Conservation (phyloP, 805 yeast genomes). For the Metschnikowia anglica region DNA sequence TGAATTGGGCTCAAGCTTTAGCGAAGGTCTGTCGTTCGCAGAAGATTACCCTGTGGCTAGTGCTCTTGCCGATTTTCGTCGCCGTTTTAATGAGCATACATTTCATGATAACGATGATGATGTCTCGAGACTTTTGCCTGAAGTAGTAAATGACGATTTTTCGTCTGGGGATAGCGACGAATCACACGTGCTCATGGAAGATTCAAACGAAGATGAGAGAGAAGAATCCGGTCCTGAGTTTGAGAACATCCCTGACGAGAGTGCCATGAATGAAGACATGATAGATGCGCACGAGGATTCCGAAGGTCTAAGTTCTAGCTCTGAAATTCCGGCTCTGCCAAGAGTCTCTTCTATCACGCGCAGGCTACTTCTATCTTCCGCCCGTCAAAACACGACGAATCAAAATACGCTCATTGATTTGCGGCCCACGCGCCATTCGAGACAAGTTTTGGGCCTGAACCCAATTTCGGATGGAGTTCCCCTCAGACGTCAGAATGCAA, state of each 20-base stretch:
- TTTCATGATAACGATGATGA: background rate
- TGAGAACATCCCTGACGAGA: background rate
- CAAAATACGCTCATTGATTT: slow-evolving; percentile 17
- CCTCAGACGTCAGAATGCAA: slow-evolving; percentile 36
- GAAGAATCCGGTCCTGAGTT: background rate
- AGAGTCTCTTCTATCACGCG: slow-evolving; percentile 8
- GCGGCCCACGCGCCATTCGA: background rate
- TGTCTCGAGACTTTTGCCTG: slow-evolving; percentile 4
- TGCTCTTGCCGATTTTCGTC: background rate
- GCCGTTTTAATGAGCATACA: background rate
- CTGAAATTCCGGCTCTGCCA: background rate
- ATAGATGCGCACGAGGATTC: background rate
- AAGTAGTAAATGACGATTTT: background rate
- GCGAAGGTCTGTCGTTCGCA: slow-evolving; percentile 2
- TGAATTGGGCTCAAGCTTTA: slow-evolving; percentile 1
- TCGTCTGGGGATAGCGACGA: slow-evolving; percentile 2
- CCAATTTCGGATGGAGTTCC: slow-evolving; percentile 22
- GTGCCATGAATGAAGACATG: background rate
- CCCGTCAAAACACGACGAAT: slow-evolving; percentile 27
- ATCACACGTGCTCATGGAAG: background rate
- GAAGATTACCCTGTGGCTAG: background rate
- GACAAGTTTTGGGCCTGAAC: background rate
- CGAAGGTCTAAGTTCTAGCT: background rate
- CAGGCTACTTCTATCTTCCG: slow-evolving; percentile 28
- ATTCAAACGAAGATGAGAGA: background rate